Evolutionary conservation across 2,329 filamentous ascomycete genomes (phyloP), one percentile per base, ranked within the genome.

Genomic region (Endoconidiophora laricicola): DNA sequence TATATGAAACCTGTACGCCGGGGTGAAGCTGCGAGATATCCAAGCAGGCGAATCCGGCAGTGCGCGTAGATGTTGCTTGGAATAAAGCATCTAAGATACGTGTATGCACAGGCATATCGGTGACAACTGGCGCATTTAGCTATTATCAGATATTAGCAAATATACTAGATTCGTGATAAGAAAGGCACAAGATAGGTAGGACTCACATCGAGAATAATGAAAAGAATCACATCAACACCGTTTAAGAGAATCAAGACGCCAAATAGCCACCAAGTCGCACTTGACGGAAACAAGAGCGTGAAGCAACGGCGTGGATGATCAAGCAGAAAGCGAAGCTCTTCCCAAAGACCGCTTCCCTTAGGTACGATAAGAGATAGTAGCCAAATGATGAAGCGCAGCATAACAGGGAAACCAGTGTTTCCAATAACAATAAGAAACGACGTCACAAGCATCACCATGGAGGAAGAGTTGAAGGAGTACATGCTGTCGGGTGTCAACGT

Each of bases 301-400:
- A 98, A 98, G 65, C 91, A 98, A 49, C 91, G 83, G 60, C 91
- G 82, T 0, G 91, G 91, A 58, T 98, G 91, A 59, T 96, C 90
- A 1, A 98, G 74, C 18, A 98, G 68, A 59, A 98, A 98, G 37
- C 78, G 76, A 9, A 96, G 68, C 62, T 95, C 90, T 62, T 98
- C 90, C 78, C 85, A 94, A 1, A 93, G 62, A 1, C 81, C 80
- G 23, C 79, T 84, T 5, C 65, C 73, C 23, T 65, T 66, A 3
- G 83, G 79, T 0, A 80, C 74, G 44, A 83, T 56, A 50, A 81
- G 77, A 10, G 85, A 86, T 33, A 75, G 60, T 0, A 81, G 58
- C 90, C 91, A 98, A 54, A 98, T 96, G 55, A 91, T 77, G 59
- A 95, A 84, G 6, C 91, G 83, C 22, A 96, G 74, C 82, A 95